Evolutionary conservation across 768 basidiomycete genomes (phyloP).

Genomic region (Serendipita indica): DNA sequence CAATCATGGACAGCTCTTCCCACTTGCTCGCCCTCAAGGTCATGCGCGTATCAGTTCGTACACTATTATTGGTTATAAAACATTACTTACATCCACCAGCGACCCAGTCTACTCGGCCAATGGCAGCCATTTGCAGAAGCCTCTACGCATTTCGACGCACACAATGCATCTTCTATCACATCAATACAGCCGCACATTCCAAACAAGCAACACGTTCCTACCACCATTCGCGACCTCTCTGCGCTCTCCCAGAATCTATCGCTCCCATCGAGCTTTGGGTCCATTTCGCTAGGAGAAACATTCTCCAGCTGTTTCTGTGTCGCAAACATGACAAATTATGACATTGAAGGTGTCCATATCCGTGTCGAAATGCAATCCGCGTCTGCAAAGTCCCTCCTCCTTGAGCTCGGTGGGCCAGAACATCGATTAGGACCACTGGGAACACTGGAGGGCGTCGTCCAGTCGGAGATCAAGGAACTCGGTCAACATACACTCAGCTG

Average conservation of each 20-base stretch:
- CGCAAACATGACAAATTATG: conserved; percentile 56
- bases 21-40: conserved; percentile 71
- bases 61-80: neutral
- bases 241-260: conserved; percentile 65
- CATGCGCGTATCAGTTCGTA: conserved; percentile 73
- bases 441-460: conserved; percentile 51
- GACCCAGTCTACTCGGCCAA: conserved; percentile 55
- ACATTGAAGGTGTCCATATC: conserved; percentile 48
- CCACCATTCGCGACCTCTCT: conserved; percentile 69
- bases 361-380: conserved; percentile 79
- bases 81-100: conserved; percentile 26
- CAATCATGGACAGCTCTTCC: conserved; percentile 35
- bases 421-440: conserved; percentile 34
- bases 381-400: conserved; percentile 44
- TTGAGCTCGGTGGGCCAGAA: conserved; percentile 45
- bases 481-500: conserved; percentile 83
- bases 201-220: conserved; percentile 52
- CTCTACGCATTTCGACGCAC: conserved; percentile 65
- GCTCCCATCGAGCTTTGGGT: conserved; percentile 69
- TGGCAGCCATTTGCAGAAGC: conserved; percentile 85
- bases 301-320: conserved; percentile 72
- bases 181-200: conserved; percentile 63
- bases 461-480: conserved; percentile 87
- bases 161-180: conserved; percentile 60
- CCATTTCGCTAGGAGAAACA: conserved; percentile 79